phyloP scores from a whole-genome alignment of 495 filamentous ascomycete genomes.

The Amorphotheca resinae region DNA sequence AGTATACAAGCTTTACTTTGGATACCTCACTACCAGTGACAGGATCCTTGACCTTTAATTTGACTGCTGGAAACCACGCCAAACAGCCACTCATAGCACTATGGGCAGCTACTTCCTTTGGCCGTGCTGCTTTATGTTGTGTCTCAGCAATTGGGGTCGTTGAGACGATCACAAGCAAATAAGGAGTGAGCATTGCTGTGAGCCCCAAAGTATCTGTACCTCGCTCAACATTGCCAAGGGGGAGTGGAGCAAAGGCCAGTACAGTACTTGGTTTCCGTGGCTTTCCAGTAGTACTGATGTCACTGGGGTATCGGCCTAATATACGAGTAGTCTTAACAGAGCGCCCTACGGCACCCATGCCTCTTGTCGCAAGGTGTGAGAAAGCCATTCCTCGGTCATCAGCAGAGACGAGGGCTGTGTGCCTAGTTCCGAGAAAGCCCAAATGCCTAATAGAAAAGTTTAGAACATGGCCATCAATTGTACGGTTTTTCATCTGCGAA shows the following conservation, averaged over 20 bases:
- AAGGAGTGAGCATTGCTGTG: slow-evolving; percentile 92
- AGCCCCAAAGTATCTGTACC: slow-evolving; percentile 79
- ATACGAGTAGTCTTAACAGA: slow-evolving; percentile 83
- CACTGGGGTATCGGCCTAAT: slow-evolving; percentile 76
- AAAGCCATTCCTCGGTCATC: slow-evolving; percentile 96
- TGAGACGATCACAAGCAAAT: slow-evolving; percentile 89
- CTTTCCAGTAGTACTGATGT: slow-evolving; percentile 38
- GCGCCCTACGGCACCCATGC: slow-evolving; percentile 73
- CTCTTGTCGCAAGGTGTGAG: slow-evolving; percentile 86
- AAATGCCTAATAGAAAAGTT: slow-evolving; percentile 71
- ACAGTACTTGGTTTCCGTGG: slow-evolving; percentile 89
- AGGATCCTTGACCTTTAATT: slow-evolving; percentile 62
- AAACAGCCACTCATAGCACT: slow-evolving; percentile 85
- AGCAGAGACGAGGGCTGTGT: slow-evolving; percentile 95
- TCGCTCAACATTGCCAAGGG: slow-evolving; percentile 83
- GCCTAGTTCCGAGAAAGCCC: slow-evolving; percentile 88
- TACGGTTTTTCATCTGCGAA: slow-evolving; percentile 48
- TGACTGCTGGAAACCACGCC: slow-evolving; percentile 95
- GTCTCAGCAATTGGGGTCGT: slow-evolving; percentile 93
- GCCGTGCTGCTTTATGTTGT: slow-evolving; percentile 80
- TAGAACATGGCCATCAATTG: slow-evolving; percentile 68
- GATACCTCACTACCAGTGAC: slow-evolving; percentile 42
- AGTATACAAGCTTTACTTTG: slow-evolving; percentile 86
- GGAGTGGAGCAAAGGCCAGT: slow-evolving; percentile 79
- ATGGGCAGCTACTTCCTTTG: slow-evolving; percentile 81